Conservation (phyloP, 352 stramenopile species). For the Globisporangium ultimum region DNA sequence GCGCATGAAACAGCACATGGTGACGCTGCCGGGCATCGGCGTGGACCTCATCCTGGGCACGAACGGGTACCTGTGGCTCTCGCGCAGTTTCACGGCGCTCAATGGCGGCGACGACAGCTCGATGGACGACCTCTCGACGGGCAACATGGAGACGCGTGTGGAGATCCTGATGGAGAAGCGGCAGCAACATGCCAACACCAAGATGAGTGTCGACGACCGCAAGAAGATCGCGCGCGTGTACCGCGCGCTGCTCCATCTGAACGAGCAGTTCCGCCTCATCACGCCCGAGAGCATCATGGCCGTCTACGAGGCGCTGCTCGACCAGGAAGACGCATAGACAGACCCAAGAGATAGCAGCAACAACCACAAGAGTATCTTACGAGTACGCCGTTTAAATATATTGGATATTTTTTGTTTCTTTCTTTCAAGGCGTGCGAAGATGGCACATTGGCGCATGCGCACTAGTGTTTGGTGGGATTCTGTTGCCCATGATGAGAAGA, state of each 20-base stretch:
- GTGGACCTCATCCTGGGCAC: slow-evolving; percentile 93
- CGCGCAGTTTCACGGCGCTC: slow-evolving; percentile 71
- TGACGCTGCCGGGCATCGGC: slow-evolving; percentile 68
- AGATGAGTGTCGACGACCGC: slow-evolving; percentile 76
- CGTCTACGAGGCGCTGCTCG: slow-evolving; percentile 61
- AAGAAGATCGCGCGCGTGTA: slow-evolving; percentile 84
- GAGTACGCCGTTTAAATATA: slow-evolving; percentile 2
- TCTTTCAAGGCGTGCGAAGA: too few species aligned
- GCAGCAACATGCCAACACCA: slow-evolving; percentile 80
- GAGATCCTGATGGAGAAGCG: slow-evolving; percentile 91
- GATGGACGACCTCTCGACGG: slow-evolving; percentile 34
- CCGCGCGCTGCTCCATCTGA: slow-evolving; percentile 86
- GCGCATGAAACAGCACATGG: slow-evolving; percentile 94
- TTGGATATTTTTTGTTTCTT: not conserved
- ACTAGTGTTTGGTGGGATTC: too few species aligned
- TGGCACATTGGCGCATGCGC: too few species aligned
- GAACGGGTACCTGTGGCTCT: slow-evolving; percentile 96
- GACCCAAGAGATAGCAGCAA: not conserved
- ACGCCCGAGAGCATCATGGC: slow-evolving; percentile 91
- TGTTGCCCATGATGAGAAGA: too few species aligned
- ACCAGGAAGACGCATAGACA: slow-evolving; percentile 20
- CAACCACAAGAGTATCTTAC: not conserved
- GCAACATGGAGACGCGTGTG: slow-evolving; percentile 79
- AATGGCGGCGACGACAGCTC: slow-evolving; percentile 23
- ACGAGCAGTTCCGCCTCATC: slow-evolving; percentile 88